Conservation (phyloP, 352 stramenopile species). For the Phytopythium mirpurense region DNA sequence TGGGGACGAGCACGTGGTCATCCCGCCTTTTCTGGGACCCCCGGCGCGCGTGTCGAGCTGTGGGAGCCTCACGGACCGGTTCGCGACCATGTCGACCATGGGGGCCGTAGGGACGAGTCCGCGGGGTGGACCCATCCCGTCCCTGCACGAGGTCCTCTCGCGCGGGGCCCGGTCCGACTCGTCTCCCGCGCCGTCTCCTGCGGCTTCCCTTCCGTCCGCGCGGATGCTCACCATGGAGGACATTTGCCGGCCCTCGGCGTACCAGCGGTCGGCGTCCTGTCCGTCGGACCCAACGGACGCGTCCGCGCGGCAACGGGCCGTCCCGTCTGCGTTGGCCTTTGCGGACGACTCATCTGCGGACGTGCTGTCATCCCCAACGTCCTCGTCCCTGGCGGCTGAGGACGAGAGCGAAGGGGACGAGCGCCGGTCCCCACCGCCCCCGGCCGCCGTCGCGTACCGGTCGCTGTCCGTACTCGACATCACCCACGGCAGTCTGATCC, state of each 20-base stretch:
- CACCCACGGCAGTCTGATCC: conserved; percentile 36
- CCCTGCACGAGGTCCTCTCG: conserved; percentile 24
- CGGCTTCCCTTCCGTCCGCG: conserved; percentile 16
- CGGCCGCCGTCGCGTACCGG: neutral
- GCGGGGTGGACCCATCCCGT: conserved; percentile 29
- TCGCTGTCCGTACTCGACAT: conserved; percentile 23
- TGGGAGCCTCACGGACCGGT: conserved; percentile 26
- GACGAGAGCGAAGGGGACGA: conserved; percentile 6
- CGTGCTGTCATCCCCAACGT: neutral
- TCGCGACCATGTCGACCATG: conserved; percentile 15
- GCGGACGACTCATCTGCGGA: neutral
- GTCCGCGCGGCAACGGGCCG: neutral
- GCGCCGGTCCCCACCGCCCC: neutral
- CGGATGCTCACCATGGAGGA: conserved; percentile 29
- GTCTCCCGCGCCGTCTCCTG: conserved; percentile 1
- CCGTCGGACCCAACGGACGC: conserved; percentile 56
- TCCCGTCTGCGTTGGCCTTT: no score
- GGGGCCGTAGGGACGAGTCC: no score
- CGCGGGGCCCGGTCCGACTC: conserved; percentile 10
- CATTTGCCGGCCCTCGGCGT: conserved; percentile 50
- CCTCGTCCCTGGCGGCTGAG: neutral
- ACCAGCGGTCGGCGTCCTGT: conserved; percentile 64
- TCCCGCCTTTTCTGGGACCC: conserved; percentile 1
- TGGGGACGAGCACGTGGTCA: conserved; percentile 1
- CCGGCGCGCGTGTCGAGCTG: conserved; percentile 7